Percentiles rank a stretch among this genome's conserved stretches.
Evolutionary conservation across 192 early-diverging fungal genomes (phyloP).

Genomic region (Backusella tarrabulga): DNA sequence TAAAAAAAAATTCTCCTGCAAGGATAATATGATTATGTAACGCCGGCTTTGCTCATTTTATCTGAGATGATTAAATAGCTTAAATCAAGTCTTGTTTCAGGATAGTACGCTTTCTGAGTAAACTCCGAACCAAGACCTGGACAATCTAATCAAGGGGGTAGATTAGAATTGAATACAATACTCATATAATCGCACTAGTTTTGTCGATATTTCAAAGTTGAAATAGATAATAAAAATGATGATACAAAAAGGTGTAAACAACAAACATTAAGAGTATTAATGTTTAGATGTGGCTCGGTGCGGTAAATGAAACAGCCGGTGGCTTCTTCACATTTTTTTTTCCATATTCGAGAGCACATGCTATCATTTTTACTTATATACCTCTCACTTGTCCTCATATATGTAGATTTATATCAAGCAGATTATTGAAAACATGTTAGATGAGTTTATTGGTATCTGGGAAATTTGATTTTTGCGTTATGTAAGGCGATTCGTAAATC

Average conservation of each 20-base stretch:
- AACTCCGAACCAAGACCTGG: neutral
- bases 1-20: neutral
- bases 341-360: neutral
- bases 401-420: neutral
- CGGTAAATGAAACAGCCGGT: neutral
- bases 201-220: too few relatives aligned
- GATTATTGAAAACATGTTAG: neutral
- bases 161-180: too few relatives aligned
- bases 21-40: neutral
- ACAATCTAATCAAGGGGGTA: neutral
- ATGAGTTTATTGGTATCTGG: neutral
- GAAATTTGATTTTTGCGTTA: neutral
- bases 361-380: neutral
- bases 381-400: neutral
- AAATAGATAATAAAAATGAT: too few relatives aligned
- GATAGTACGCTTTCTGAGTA: neutral
- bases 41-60: neutral
- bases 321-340: neutral
- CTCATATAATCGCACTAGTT: too few relatives aligned
- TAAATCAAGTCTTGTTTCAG: neutral
- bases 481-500: neutral
- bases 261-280: neutral
- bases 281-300: neutral
- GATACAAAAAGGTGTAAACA: too few relatives aligned
- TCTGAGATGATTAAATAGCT: neutral